Percentiles rank a stretch among this genome's conserved stretches.
Conservation (phyloP, 1,284 basidiomycete species). For the Inonotus hispidus region DNA sequence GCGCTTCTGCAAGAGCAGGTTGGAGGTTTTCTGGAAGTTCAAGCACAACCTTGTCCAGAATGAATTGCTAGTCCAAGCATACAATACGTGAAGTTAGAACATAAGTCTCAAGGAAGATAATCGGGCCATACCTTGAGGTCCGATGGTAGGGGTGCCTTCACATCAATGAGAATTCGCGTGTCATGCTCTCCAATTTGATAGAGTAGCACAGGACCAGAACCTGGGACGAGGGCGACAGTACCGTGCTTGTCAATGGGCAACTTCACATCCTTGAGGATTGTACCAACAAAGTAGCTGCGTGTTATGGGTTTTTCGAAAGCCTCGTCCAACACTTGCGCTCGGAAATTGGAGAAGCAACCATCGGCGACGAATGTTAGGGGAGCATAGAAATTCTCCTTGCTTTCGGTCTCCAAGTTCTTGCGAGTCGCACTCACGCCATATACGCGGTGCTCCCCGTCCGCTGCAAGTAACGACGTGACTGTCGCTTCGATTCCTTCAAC, state of each 20-base stretch:
- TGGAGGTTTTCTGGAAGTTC: constrained; percentile 74
- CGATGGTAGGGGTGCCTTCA: constrained; percentile 80
- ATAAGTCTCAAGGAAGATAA: constrained; percentile 10
- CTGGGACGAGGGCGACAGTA: constrained; percentile 75
- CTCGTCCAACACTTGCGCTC: constrained; percentile 48
- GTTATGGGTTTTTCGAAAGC: constrained; percentile 46
- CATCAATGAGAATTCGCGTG: constrained; percentile 91
- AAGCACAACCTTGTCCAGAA: constrained; percentile 69
- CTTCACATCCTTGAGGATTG: constrained; percentile 68
- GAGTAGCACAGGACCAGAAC: constrained; percentile 78
- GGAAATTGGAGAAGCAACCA: constrained; percentile 91
- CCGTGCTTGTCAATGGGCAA: constrained; percentile 84
- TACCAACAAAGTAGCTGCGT: constrained; percentile 79
- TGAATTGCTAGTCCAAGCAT: constrained; percentile 47
- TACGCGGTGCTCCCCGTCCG: constrained; percentile 48
- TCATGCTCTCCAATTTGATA: constrained; percentile 80
- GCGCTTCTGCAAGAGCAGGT: constrained; percentile 51
- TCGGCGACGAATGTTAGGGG: constrained; percentile 88
- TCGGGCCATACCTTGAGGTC: constrained; percentile 62
- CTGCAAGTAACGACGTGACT: constrained; percentile 69
- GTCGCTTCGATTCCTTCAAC: constrained; percentile 82
- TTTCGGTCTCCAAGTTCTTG: constrained; percentile 25
- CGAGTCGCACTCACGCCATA: constrained; percentile 59
- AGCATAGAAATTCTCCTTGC: constrained; percentile 57
- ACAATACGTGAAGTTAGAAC: background rate